A percentile compares a stretch with the other conserved stretches of the same genome.
These are phyloP conservation scores for Solidago caesia DNA, from an alignment of 129 eudicot genomes.

Conservation along the genomic window DNA sequence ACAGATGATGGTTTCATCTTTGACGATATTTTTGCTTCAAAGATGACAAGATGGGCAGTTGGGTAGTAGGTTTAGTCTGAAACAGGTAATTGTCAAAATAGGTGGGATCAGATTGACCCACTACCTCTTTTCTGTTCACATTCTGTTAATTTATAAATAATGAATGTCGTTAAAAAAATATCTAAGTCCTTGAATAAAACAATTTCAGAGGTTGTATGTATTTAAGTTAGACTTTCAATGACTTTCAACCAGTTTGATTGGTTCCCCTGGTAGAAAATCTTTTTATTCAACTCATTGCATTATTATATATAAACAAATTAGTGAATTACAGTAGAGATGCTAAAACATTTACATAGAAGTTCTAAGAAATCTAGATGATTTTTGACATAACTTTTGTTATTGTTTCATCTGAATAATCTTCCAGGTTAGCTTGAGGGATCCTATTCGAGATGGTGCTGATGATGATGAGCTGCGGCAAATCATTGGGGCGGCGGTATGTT, in stretches of 20 bases:
- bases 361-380: not conserved
- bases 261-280: too few relatives aligned
- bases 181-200: too few relatives aligned
- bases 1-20: not conserved
- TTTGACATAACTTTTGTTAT: constrained; percentile 5
- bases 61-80: not conserved
- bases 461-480: constrained; percentile 73
- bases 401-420: constrained; percentile 1
- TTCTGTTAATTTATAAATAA: too few relatives aligned
- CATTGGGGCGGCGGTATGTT: constrained; percentile 85
- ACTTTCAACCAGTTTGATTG: too few relatives aligned
- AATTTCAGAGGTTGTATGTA: too few relatives aligned
- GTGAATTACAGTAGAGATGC: not conserved
- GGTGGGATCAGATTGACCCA: too few relatives aligned
- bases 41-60: not conserved
- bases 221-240: too few relatives aligned
- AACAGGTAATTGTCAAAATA: not conserved
- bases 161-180: too few relatives aligned
- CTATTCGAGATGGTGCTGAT: constrained; percentile 81
- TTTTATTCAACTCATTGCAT: too few relatives aligned
- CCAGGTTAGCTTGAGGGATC: constrained; percentile 98
- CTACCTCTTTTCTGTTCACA: too few relatives aligned
- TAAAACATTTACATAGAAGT: not conserved
- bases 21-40: not conserved
- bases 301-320: too few relatives aligned